Percentiles rank a stretch among this genome's conserved stretches.
phyloP scores from a whole-genome alignment of 1,284 basidiomycete genomes.

The Lignosus rhinocerotis region DNA sequence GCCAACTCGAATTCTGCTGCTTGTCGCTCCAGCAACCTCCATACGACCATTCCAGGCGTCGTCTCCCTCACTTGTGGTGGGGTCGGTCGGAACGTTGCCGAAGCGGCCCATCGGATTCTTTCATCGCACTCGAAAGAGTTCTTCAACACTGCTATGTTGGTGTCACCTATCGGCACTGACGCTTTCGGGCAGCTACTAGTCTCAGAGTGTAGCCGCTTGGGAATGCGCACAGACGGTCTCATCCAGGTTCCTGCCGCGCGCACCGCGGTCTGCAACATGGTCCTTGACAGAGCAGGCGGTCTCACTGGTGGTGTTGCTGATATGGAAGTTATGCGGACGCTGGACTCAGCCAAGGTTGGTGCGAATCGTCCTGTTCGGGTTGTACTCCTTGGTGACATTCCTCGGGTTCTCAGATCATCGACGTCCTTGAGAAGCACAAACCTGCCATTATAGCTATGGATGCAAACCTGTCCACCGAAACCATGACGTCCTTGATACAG shows the following conservation, averaged over 20 bases:
- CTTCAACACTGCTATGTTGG: constrained; percentile 45
- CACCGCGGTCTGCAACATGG: constrained; percentile 85
- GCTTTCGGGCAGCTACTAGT: constrained; percentile 65
- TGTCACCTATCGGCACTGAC: constrained; percentile 71
- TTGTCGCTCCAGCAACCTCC: constrained; percentile 21
- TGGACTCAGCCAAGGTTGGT: constrained; percentile 52
- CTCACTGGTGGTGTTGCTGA: constrained; percentile 88
- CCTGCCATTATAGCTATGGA: constrained; percentile 79
- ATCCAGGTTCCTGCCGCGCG: constrained; percentile 40
- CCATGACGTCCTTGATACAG: constrained; percentile 54
- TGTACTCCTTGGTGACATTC: neutral
- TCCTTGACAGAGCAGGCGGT: constrained; percentile 73
- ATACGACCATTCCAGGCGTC: constrained; percentile 82
- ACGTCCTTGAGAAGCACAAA: constrained; percentile 40
- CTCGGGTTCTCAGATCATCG: constrained; percentile 40
- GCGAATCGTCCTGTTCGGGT: neutral
- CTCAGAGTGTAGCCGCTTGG: constrained; percentile 56
- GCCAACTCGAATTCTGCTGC: constrained; percentile 37
- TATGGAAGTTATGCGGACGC: constrained; percentile 72
- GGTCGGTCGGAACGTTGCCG: constrained; percentile 92
- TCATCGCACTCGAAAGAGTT: constrained; percentile 36
- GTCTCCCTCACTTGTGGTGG: constrained; percentile 83
- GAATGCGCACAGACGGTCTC: constrained; percentile 86
- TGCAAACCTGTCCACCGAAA: constrained; percentile 68
- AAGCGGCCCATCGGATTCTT: constrained; percentile 75